Evolutionary conservation across 768 basidiomycete species (phyloP), one percentile per base, ranked within the genome.

Genomic region (Mycena latifolia): DNA sequence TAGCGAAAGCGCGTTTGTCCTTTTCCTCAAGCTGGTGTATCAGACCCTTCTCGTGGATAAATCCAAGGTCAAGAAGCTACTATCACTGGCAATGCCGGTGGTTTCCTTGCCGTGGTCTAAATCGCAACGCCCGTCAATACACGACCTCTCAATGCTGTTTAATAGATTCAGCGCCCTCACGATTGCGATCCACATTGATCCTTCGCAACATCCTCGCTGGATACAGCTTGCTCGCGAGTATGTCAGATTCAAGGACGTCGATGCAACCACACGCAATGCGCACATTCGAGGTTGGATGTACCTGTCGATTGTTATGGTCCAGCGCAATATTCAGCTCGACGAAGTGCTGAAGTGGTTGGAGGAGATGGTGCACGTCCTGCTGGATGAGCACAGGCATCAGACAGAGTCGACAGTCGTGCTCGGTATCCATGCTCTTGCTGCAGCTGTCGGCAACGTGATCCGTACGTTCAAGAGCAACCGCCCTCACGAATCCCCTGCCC

Each of bases 1-100:
- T 20, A 75, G 76, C 20, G 96, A 97, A 71, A 88, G 91, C 2
- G 87, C 92, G 1, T 96, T 92, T 72, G 84, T 87, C n/a, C 74
- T 93, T 8, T 93, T 95, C 73, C 81, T 97, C 48, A 94, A 95
- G 75, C 82, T 98, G 59, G 82, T 96, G 35, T 86, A 90, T n/a
- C 86, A 87, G 48, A 73, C 76, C 58, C 74, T 67, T 12, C 77
- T 78, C 52, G 69, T 73, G 55, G 72, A 83, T 17, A 77, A 79
- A 10, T 77, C 81, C 28, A 85, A 82, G 66, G 78, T 84, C 73
- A 89, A 87, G 73, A 92, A 94, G 70, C 78, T 96, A 11, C 77
- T 95, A 45, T 88, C 91, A 10, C 81, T 93, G 25, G 85, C 89
- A 8, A 85, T 90, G 20, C 94, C 95, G 0, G 85, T 94, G 29